Evolutionary conservation across 768 basidiomycete species (phyloP).

Genomic region (Pleurotus ostreatus): DNA sequence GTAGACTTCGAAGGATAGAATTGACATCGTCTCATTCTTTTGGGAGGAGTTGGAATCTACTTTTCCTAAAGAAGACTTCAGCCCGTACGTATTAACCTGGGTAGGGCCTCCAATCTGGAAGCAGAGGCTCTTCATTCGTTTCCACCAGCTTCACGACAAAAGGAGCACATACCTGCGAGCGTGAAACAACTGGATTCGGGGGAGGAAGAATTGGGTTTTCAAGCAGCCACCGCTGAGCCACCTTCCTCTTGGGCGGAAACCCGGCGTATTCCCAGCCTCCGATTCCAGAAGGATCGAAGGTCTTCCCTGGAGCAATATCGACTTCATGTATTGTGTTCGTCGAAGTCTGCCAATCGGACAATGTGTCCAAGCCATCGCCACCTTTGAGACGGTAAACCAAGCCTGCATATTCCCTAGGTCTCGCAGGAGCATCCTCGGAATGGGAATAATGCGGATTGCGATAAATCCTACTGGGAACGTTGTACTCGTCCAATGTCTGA

Average conservation of each 20-base stretch:
- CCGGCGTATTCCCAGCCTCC: conserved; percentile 82
- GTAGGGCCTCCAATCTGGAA: conserved; percentile 67
- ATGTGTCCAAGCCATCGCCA: conserved; percentile 45
- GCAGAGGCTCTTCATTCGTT: neutral
- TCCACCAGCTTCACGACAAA: neutral
- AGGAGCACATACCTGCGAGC: conserved; percentile 47
- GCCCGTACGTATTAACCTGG: conserved; percentile 65
- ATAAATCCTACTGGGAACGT: conserved; percentile 61
- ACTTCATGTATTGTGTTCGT: neutral
- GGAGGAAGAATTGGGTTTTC: conserved; percentile 11
- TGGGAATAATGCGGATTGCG: conserved; percentile 79
- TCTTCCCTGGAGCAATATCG: neutral
- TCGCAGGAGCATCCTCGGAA: conserved; percentile 60
- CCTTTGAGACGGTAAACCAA: conserved; percentile 69
- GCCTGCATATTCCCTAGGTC: conserved; percentile 77
- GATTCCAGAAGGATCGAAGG: conserved; percentile 27
- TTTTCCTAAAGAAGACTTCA: conserved; percentile 49
- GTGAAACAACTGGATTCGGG: conserved; percentile 17
- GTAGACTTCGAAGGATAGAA: conserved; percentile 82
- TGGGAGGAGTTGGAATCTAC: conserved; percentile 4
- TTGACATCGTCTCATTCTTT: conserved; percentile 73
- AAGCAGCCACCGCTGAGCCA: conserved; percentile 53
- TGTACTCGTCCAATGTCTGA: conserved; percentile 37
- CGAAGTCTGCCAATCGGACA: conserved; percentile 56
- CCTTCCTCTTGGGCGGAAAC: conserved; percentile 56